Evolutionary conservation across 2,329 filamentous ascomycete species (phyloP), one percentile per base, ranked within the genome.

Genomic region (Sarocladiaceae sp.): DNA sequence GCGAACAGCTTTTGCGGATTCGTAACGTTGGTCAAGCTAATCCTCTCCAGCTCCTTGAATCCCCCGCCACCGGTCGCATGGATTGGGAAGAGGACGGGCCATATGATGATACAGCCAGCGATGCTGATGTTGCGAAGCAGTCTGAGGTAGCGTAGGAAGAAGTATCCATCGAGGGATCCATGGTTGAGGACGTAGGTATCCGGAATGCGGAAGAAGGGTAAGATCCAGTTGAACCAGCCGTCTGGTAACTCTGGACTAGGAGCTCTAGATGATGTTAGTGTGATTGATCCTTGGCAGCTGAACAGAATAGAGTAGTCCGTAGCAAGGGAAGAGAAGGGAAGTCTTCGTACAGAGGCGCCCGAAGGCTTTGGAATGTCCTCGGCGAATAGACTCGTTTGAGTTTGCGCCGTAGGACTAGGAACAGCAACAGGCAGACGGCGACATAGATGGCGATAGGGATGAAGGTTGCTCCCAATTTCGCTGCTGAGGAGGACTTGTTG

Each of bases 101-200:
- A 95, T 15, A 88, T 90, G 47, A 97, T 82, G 53, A 76, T 70
- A 56, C 83, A 87, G 47, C 93, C 93, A 9, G 91, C 83, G 35
- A 97, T 77, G 65, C 85, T 90, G 52, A 94, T 84, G 48, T 83
- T 83, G 58, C 89, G 88, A 51, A 97, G 68, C 58, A 91, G 57
- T 37, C 66, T 68, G 45, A 69, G 55, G 45, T 66, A 95, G 27
- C 91, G 88, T 21, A 97, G 73, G 61, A 94, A 88, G 43, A 97
- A 80, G 63, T 91, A 97, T 24, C 85, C 86, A 61, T 98, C 91
- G 50, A 98, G 78, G 1, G 89, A 94, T 60, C 91, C 88, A 67
- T 95, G 88, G 57, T 93, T 87, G 18, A 97, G 78, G 20, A 90
- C 80, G 57, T 87, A 88, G 32, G 82, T 81, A 60, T 97, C 90